phyloP scores from a whole-genome alignment of 2,329 filamentous ascomycete genomes.

The Nakataea oryzae region DNA sequence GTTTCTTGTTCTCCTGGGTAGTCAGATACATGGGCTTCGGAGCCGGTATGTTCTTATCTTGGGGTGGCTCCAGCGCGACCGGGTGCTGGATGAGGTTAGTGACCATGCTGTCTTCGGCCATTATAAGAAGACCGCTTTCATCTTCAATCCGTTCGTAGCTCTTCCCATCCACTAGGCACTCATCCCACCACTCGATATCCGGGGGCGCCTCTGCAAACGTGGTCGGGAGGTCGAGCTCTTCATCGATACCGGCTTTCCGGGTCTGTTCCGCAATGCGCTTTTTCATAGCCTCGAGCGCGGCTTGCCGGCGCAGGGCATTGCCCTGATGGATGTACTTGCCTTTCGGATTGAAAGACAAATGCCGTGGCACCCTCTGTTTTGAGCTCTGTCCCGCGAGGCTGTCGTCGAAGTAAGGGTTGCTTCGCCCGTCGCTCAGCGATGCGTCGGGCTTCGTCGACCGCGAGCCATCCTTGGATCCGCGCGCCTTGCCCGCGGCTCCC shows the following conservation, averaged over 20 bases:
- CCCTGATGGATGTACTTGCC: slow-evolving; percentile 97
- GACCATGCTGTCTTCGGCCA: slow-evolving; percentile 72
- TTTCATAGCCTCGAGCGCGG: slow-evolving; percentile 87
- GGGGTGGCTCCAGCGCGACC: slow-evolving; percentile 79
- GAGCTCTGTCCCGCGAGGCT: slow-evolving; percentile 38
- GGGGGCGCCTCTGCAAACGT: slow-evolving; percentile 81
- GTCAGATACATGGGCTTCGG: slow-evolving; percentile 91
- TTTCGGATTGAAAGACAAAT: slow-evolving; percentile 84
- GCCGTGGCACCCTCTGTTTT: slow-evolving; percentile 60
- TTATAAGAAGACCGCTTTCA: slow-evolving; percentile 58
- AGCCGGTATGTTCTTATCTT: slow-evolving; percentile 69
- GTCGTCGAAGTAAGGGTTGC: slow-evolving; percentile 77
- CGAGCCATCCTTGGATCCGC: background rate
- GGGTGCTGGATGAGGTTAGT: slow-evolving; percentile 90
- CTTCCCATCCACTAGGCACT: slow-evolving; percentile 66
- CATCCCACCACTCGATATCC: slow-evolving; percentile 95
- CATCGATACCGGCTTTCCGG: slow-evolving; percentile 85
- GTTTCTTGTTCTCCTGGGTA: slow-evolving; percentile 79
- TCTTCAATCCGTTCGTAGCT: slow-evolving; percentile 64
- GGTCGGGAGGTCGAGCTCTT: slow-evolving; percentile 81
- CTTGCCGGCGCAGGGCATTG: slow-evolving; percentile 78
- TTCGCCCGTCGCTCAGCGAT: slow-evolving; percentile 18
- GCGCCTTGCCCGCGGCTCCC: background rate
- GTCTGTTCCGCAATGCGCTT: slow-evolving; percentile 81
- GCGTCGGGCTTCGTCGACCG: background rate